Conservation (phyloP, 768 basidiomycete genomes). For the Amanita phalloides region DNA sequence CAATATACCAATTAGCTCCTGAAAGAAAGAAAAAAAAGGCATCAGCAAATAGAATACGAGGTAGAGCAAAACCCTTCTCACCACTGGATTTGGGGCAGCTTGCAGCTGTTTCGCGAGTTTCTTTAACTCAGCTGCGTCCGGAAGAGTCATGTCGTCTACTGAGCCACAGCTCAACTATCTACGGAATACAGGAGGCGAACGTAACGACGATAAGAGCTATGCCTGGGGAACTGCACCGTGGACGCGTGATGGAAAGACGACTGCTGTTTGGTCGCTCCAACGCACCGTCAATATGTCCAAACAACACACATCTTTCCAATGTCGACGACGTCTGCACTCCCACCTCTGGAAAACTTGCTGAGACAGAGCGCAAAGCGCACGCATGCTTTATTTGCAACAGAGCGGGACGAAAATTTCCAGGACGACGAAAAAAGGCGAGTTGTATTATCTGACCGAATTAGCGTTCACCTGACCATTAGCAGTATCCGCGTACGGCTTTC, state of each 20-base stretch:
- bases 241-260: neutral
- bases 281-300: conserved; percentile 13
- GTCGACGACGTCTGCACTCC: conserved; percentile 38
- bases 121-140: conserved; percentile 52
- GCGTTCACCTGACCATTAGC: neutral
- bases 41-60: conserved; percentile 26
- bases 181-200: conserved; percentile 20
- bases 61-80: conserved; percentile 28
- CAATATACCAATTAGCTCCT: conserved; percentile 60
- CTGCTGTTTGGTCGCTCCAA: neutral
- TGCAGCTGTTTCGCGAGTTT: conserved; percentile 75
- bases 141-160: conserved; percentile 27
- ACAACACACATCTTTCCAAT: conserved; percentile 14
- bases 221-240: conserved; percentile 3
- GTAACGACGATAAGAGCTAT: conserved; percentile 4
- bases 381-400: conserved; percentile 56
- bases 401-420: conserved; percentile 42
- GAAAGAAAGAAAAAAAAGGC: conserved; percentile 7
- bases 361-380: conserved; percentile 61
- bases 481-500: conserved; percentile 68
- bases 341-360: conserved; percentile 58
- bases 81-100: conserved; percentile 44
- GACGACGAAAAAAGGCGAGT: conserved; percentile 66
- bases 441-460: neutral
- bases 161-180: conserved; percentile 19